Evolutionary conservation across 768 basidiomycete genomes (phyloP), one percentile per base, ranked within the genome.

Genomic region (Phanerodontia chrysosporium): DNA sequence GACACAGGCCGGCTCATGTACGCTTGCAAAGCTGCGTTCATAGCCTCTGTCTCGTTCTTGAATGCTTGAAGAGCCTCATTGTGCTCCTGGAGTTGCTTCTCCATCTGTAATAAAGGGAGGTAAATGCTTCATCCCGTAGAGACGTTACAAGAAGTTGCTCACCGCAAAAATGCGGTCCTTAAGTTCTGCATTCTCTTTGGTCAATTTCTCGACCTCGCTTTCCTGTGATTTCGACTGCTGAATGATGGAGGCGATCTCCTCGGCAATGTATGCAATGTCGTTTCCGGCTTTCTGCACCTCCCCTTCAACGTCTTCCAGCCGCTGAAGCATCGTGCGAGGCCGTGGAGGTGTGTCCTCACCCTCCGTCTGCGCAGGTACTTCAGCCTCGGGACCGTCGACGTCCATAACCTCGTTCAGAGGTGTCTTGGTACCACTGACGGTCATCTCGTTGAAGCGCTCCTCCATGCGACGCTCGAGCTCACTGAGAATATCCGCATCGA

Each of bases 401-500:
- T n/a, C 32, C 52, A 53, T 53, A 9, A 35, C 42, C 13, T 49
- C 35, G 13, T 27, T 28, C 10, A 18, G 36, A 39, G 51, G 32
- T 54, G 29, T 56, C 48, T 24, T 44, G 49, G 8, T 42, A 29
- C 51, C 51, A 46, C 32, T 13, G 32, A 49, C 27, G 35, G 27
- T 22, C 51, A 69, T 65, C 36, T 69, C 72, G 46, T 69, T 64
- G 18, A 75, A 44, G 49, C 70, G 69, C 39, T 66, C 65, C 16
- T 67, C 64, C 35, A 76, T 62, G 30, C 61, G 60, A 58, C 65
- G 60, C n/a, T 73, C 69, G 27, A 76, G 65, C 56, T 73, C 65
- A 21, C 67, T 65, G 3, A 66, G 62, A 30, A 76, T 18, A 32
- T 68, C 58, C 25, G 49, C 42, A 55, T 76, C 67, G 55, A 70